These are phyloP conservation scores for Immersiella caudata DNA, from an alignment of 495 filamentous ascomycete genomes.

Conservation along the genomic window DNA sequence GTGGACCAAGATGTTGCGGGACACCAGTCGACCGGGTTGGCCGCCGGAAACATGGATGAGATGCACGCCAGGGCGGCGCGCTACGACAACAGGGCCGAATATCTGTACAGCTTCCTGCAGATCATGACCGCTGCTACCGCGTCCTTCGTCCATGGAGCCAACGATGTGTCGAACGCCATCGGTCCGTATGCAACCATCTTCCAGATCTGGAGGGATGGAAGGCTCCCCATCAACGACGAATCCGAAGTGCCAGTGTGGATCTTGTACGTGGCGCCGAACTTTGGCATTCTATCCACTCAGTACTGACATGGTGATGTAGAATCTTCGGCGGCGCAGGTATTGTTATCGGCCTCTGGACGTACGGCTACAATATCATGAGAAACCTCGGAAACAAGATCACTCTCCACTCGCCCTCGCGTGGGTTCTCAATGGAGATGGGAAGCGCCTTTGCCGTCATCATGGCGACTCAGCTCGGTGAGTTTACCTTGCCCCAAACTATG, in stretches of 20 bases:
- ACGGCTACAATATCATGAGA: constrained; percentile 67
- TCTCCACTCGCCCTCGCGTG: constrained; percentile 63
- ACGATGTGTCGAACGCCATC: constrained; percentile 76
- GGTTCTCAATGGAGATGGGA: constrained; percentile 66
- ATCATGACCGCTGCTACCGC: constrained; percentile 71
- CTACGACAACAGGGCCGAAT: constrained; percentile 76
- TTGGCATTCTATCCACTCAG: background rate
- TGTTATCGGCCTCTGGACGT: constrained; percentile 64
- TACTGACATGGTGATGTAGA: background rate
- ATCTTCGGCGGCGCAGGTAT: constrained; percentile 60
- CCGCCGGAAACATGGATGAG: constrained; percentile 35
- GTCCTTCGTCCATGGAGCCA: constrained; percentile 75
- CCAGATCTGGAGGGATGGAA: constrained; percentile 59
- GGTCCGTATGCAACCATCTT: constrained; percentile 74
- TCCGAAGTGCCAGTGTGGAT: constrained; percentile 63
- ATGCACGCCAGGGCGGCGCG: constrained; percentile 64
- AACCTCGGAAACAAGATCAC: constrained; percentile 68
- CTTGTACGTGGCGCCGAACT: constrained; percentile 32
- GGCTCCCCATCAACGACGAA: constrained; percentile 52
- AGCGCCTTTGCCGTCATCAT: constrained; percentile 65
- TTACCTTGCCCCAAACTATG: background rate
- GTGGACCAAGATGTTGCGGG: constrained; percentile 60
- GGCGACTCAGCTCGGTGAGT: constrained; percentile 54
- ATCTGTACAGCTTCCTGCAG: constrained; percentile 75
- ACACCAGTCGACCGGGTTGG: constrained; percentile 50